These are phyloP conservation scores for Ophioceras dolichostomum DNA, from an alignment of 2,329 filamentous ascomycete species.

Conservation along the genomic window DNA sequence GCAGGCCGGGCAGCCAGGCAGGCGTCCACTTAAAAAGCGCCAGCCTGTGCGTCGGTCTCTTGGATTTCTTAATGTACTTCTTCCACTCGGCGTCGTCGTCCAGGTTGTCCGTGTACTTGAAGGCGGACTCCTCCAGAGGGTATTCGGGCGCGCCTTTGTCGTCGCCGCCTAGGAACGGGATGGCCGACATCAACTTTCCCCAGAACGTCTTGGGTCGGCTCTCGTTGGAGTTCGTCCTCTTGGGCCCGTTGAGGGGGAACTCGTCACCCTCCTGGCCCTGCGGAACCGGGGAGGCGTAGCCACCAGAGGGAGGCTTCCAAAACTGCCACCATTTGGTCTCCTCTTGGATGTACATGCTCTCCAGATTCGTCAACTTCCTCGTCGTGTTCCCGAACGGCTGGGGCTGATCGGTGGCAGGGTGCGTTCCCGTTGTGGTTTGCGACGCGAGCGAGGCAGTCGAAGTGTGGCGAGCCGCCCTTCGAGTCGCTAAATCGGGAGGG, in stretches of 20 bases:
- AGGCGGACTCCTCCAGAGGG: conserved; percentile 42
- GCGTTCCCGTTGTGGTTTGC: not conserved
- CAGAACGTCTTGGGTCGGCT: conserved; percentile 39
- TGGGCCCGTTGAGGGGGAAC: conserved; percentile 25
- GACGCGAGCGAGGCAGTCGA: not conserved
- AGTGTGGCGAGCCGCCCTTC: conserved; percentile 14
- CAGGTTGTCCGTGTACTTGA: conserved; percentile 45
- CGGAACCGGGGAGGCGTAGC: conserved; percentile 48
- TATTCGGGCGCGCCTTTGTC: conserved; percentile 41
- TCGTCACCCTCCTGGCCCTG: conserved; percentile 37
- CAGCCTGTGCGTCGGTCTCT: conserved; percentile 75
- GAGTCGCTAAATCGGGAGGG: conserved; percentile 22
- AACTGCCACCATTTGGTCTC: conserved; percentile 47
- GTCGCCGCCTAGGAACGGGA: conserved; percentile 36
- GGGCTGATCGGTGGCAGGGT: conserved; percentile 10
- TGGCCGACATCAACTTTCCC: conserved; percentile 32
- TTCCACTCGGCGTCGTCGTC: conserved; percentile 63
- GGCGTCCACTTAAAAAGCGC: conserved; percentile 43
- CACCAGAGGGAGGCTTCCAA: conserved; percentile 50
- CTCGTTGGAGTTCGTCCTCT: no score
- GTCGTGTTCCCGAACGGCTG: conserved; percentile 35
- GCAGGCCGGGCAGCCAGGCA: conserved; percentile 65
- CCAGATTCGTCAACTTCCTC: conserved; percentile 33
- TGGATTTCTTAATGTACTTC: conserved; percentile 66
- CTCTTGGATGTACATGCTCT: conserved; percentile 34